A percentile compares a stretch with the other conserved stretches of the same genome.
phyloP scores from a whole-genome alignment of 345 rosid species.

The Sapria himalayana region DNA sequence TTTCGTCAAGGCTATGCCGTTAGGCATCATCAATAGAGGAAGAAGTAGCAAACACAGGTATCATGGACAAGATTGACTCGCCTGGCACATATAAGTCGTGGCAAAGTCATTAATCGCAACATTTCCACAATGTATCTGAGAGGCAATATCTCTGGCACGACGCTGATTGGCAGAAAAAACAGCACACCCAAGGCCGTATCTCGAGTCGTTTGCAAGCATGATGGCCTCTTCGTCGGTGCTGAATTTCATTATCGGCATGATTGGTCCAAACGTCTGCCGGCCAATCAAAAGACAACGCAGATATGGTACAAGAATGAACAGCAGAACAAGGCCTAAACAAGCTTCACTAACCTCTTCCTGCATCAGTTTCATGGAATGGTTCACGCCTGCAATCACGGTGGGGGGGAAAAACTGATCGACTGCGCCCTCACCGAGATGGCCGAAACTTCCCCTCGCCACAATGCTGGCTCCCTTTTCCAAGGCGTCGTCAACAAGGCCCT shows the following conservation, averaged over 20 bases:
- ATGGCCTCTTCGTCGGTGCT: slow-evolving; percentile 77
- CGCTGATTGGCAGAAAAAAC: slow-evolving; percentile 68
- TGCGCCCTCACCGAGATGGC: slow-evolving; percentile 75
- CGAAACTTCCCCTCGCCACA: slow-evolving; percentile 81
- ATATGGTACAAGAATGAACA: background rate
- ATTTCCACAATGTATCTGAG: slow-evolving; percentile 70
- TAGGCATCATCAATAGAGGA: too few species aligned
- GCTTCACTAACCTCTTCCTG: slow-evolving; percentile 69
- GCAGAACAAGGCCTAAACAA: background rate
- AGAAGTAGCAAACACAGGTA: too few species aligned
- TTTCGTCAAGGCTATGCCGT: too few species aligned
- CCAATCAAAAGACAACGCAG: slow-evolving; percentile 4
- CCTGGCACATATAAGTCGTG: slow-evolving; percentile 90
- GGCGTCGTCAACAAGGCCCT: slow-evolving; percentile 70
- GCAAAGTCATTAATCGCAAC: slow-evolving; percentile 95
- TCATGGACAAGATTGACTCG: too few species aligned
- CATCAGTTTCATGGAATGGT: slow-evolving; percentile 86
- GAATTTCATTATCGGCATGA: slow-evolving; percentile 94
- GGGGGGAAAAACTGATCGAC: slow-evolving; percentile 95
- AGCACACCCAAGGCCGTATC: slow-evolving; percentile 88
- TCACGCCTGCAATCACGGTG: slow-evolving; percentile 56
- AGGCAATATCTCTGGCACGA: slow-evolving; percentile 65
- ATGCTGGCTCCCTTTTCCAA: slow-evolving; percentile 80
- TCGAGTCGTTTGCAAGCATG: slow-evolving; percentile 73
- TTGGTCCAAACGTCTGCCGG: slow-evolving; percentile 87